Evolutionary conservation across 2,329 filamentous ascomycete genomes (phyloP), one percentile per base, ranked within the genome.

Genomic region (Fusarium oxysporum): DNA sequence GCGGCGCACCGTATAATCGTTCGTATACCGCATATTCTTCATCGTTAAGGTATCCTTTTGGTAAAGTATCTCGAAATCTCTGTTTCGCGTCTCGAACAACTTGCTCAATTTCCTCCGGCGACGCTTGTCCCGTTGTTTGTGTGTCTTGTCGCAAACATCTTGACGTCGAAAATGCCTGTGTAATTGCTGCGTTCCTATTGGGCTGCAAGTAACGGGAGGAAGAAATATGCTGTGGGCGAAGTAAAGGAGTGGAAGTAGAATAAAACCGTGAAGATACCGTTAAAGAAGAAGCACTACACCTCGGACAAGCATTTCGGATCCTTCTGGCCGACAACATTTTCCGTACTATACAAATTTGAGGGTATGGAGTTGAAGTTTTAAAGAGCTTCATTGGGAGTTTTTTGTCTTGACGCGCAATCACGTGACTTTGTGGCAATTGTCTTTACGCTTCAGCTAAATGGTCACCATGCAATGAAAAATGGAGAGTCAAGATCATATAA

Each of bases 21-120:
- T 92, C 90, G 81, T 97, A 97, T 2, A 97, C 83, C 53, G 84
- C 85, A 77, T 92, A 91, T 80, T 97, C 95, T 59, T 92, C 88
- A 2, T 87, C 85, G 38, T 86, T 90, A 57, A 98, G 81, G 75
- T 93, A 90, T 38, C 88, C 91, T 37, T 90, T 88, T 0, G 95
- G 95, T 30, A 98, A 82, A 0, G 88, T 91, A 77, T 96, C 91
- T 69, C 94, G 92, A 80, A 94, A 97, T 13, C 89, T 86, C 71
- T 93, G 91, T 76, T 92, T 90, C 40, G 93, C 92, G 74, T 90
- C 86, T 62, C 92, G 89, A 37, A 94, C 94, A 12, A 92, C 83
- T 16, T 85, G 84, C 78, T 94, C 92, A 62, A 89, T 84, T 9
- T 88, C 84, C 16, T 79, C 72, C 6, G 69, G 30, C 8, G 73